These are phyloP conservation scores for Sugiyamaella novakii DNA, from an alignment of 1,139 yeast species.

Conservation along the genomic window DNA sequence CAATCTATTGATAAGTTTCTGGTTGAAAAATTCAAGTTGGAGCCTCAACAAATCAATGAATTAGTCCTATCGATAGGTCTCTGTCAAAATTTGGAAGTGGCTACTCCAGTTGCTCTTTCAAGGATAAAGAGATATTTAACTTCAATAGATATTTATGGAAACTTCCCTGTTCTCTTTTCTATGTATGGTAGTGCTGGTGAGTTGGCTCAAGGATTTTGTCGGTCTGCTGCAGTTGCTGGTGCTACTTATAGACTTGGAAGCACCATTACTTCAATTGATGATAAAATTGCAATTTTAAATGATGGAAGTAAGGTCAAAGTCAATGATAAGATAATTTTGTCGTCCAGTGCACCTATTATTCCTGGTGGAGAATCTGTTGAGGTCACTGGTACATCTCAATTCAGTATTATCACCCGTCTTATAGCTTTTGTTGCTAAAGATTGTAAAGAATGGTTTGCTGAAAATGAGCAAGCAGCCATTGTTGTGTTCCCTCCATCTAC, in stretches of 20 bases:
- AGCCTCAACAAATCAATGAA: slow-evolving; percentile 75
- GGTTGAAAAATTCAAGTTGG: slow-evolving; percentile 65
- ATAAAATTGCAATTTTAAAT: slow-evolving; percentile 68
- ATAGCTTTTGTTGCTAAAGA: slow-evolving; percentile 83
- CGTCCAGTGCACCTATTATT: slow-evolving; percentile 30
- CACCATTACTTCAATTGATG: slow-evolving; percentile 60
- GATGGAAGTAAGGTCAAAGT: slow-evolving; percentile 78
- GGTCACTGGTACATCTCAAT: slow-evolving; percentile 35
- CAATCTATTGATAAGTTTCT: slow-evolving; percentile 63
- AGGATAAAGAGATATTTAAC: slow-evolving; percentile 80
- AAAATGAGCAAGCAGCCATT: slow-evolving; percentile 78
- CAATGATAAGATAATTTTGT: slow-evolving; percentile 65
- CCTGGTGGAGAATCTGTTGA: slow-evolving; percentile 14
- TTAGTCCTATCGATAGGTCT: slow-evolving; percentile 84
- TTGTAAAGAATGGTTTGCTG: slow-evolving; percentile 89
- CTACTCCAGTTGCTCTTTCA: slow-evolving; percentile 72
- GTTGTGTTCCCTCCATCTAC: slow-evolving; percentile 94
- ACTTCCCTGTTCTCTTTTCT: slow-evolving; percentile 87
- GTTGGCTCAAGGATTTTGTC: slow-evolving; percentile 92
- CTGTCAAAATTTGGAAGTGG: slow-evolving; percentile 59
- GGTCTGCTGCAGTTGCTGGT: slow-evolving; percentile 98
- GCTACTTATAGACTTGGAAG: slow-evolving; percentile 74
- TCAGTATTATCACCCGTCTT: slow-evolving; percentile 61
- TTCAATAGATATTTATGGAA: slow-evolving; percentile 92
- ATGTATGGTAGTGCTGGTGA: slow-evolving; percentile 98